Conservation (phyloP, 805 yeast species). For the Wickerhamomyces chambardii region DNA sequence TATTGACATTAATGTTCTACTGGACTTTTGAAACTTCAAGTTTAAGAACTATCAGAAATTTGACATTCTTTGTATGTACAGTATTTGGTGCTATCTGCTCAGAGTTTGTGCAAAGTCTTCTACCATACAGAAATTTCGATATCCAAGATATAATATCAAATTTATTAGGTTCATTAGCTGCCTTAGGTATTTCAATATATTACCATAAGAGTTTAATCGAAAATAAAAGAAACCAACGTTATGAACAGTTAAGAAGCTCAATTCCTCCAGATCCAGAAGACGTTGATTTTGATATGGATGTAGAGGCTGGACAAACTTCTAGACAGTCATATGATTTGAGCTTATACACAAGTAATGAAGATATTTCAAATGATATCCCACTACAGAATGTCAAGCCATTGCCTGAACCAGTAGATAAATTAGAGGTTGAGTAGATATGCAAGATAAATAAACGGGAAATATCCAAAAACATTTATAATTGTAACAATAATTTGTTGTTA, state of each 20-base stretch:
- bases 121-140: constrained; percentile 41
- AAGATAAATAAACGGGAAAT: too few species aligned
- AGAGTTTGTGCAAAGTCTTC: constrained; percentile 39
- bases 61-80: constrained; percentile 34
- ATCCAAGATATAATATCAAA: constrained; percentile 32
- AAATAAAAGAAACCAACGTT: constrained; percentile 12
- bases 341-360: constrained; percentile 14
- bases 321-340: constrained; percentile 13
- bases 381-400: constrained; percentile 8
- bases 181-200: constrained; percentile 7
- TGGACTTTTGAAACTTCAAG: constrained; percentile 30
- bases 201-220: constrained; percentile 16
- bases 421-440: constrained; percentile 11
- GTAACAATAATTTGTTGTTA: too few species aligned
- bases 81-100: constrained; percentile 37
- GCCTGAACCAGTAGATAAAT: constrained; percentile 12
- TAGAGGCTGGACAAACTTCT: constrained; percentile 6
- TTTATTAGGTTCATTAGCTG: constrained; percentile 18
- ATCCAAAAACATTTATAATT: not conserved
- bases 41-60: constrained; percentile 19
- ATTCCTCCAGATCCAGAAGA: constrained; percentile 17
- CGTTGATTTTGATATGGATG: constrained; percentile 14
- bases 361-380: constrained; percentile 11
- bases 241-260: constrained; percentile 15
- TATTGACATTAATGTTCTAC: constrained; percentile 39